phyloP scores from a whole-genome alignment of 768 basidiomycete genomes.

The Lentinula boryana region DNA sequence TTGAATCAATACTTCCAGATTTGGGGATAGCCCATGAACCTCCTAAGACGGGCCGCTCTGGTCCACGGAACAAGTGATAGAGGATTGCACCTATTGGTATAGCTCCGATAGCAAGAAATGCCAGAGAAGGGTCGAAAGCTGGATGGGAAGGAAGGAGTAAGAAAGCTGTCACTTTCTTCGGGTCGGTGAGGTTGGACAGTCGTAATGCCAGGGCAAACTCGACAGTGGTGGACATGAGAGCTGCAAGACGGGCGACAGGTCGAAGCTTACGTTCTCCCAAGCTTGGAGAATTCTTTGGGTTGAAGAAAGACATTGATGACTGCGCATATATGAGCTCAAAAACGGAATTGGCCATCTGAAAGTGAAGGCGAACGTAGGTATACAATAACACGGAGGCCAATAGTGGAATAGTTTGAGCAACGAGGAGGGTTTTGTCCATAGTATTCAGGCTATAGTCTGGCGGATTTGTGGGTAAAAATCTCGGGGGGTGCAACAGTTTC shows the following conservation, averaged over 20 bases:
- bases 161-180: conserved; percentile 44
- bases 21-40: conserved; percentile 38
- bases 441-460: conserved; percentile 36
- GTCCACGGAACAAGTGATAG: conserved; percentile 35
- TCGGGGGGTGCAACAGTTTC: conserved; percentile 27
- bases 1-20: conserved; percentile 33
- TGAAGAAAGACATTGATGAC: background rate
- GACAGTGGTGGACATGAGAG: conserved; percentile 35
- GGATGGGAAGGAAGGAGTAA: conserved; percentile 40
- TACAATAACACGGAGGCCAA: conserved; percentile 22
- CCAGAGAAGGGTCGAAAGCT: conserved; percentile 53
- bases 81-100: conserved; percentile 39
- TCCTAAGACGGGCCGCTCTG: conserved; percentile 34
- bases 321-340: background rate
- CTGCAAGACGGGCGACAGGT: conserved; percentile 28
- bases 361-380: conserved; percentile 22
- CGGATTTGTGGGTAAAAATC: conserved; percentile 21
- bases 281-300: background rate
- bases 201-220: conserved; percentile 50
- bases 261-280: conserved; percentile 8
- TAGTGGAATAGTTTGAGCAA: conserved; percentile 34
- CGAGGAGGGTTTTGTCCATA: conserved; percentile 28
- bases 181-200: conserved; percentile 47
- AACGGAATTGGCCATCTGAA: background rate
- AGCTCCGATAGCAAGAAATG: conserved; percentile 46